A percentile compares a stretch with the other conserved stretches of the same genome.
Evolutionary conservation across 352 stramenopile species (phyloP).

Genomic region (Globisporangium cystogenes): DNA sequence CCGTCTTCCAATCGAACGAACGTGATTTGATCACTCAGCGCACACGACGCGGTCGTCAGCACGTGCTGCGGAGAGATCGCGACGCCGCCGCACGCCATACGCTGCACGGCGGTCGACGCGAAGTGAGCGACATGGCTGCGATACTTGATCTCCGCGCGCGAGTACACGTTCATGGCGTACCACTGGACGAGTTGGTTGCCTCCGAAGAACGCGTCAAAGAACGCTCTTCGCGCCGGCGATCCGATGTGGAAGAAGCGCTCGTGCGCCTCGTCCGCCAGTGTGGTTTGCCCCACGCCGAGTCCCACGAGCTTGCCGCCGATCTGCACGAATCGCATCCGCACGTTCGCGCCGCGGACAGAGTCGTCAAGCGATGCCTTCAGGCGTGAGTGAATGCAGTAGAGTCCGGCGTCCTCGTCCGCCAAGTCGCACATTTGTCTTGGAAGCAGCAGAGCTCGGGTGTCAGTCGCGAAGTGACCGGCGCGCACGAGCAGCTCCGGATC

Average conservation of each 20-base stretch:
- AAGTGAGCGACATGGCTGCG: neutral
- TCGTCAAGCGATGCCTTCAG: too few relatives aligned
- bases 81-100: neutral
- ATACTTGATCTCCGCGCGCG: neutral
- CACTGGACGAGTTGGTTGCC: too few relatives aligned
- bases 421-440: neutral
- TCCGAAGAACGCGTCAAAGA: neutral
- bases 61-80: neutral
- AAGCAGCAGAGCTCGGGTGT: neutral
- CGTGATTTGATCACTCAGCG: neutral
- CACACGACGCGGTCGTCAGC: constrained; percentile 7
- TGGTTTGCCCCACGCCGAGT: neutral
- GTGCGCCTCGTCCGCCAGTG: neutral
- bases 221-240: neutral
- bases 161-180: neutral
- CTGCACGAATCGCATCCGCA: constrained; percentile 3
- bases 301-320: constrained; percentile 1
- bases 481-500: neutral
- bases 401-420: neutral
- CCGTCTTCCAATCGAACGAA: neutral
- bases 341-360: too few relatives aligned
- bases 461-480: neutral
- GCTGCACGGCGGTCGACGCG: neutral
- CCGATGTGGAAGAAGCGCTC: neutral
- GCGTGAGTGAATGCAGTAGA: neutral